Evolutionary conservation across 306 rosid species (phyloP), one percentile per base, ranked within the genome.

Genomic region (Sicyos baderoa): DNA sequence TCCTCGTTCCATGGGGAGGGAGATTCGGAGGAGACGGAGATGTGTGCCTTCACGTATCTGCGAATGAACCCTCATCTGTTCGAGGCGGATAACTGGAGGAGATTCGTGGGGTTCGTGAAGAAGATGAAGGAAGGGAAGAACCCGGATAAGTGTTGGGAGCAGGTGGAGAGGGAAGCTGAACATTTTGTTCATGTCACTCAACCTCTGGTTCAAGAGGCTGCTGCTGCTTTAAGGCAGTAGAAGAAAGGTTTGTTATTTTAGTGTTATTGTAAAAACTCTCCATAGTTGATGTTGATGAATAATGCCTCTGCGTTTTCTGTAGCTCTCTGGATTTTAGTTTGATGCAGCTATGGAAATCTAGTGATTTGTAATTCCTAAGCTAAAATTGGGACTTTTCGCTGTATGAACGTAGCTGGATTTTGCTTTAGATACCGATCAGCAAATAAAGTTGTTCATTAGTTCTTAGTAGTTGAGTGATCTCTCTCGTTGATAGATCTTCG

Each of bases 21-120:
- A 0, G 74, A 81, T 25, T 48, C 87, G 0, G 81, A 45, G 3
- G 81, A 72, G 18, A 77, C 45, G 0, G 79, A 76, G 81, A 90
- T 94, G 97, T 85, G 95, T 51, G 97, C 99, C 0, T 94, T 94
- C 77, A 94, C 99, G 0, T 94, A 94, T 77, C 61, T 90, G 84
- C 81, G 99, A 88, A 94, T 94, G 99, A 90, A 77, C 65, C 95
- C 84, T 0, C 85, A 90, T 0, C 42, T 94, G 75, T 94, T 90
- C 66, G 84, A 94, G 63, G 78, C 87, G 0, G 89, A 90, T n/a
- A 84, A 90, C 44, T 88, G 97, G 97, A 86, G 96, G 57, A 78
- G 73, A 42, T 94, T 94, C 74, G 96, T 90, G 72, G 85, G 76
- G 0, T 90, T 94, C 79, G 99, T 94, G 82, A 94, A 94, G 86